Conservation (phyloP, 192 early-diverging fungal species). For the Backusella morwellensis region DNA sequence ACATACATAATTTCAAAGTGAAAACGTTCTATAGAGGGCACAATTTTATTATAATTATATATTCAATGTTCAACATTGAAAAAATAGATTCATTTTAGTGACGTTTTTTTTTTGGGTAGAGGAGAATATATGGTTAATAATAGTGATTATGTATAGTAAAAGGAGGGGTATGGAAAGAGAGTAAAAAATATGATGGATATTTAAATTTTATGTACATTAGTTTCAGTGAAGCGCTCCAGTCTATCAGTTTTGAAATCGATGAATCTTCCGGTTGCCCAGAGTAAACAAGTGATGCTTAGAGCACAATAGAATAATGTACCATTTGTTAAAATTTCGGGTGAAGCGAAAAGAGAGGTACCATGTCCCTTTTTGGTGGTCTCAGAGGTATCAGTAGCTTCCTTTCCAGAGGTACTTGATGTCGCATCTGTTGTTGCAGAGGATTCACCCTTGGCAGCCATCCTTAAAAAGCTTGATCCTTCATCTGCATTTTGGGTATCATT, state of each 20-base stretch:
- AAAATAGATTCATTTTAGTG: neutral
- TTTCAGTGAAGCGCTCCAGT: conserved; percentile 21
- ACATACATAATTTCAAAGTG: too few relatives aligned
- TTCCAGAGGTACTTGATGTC: neutral
- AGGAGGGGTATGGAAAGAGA: neutral
- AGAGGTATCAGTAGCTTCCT: too few relatives aligned
- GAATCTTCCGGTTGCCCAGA: conserved; percentile 30
- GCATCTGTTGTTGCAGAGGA: neutral
- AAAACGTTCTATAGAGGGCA: neutral
- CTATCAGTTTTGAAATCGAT: conserved; percentile 24
- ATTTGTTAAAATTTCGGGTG: conserved; percentile 15
- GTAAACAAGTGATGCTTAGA: conserved; percentile 18
- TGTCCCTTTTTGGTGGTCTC: neutral
- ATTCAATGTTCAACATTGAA: conserved; percentile 1
- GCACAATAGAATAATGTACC: conserved; percentile 32
- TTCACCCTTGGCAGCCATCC: neutral
- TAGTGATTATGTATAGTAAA: neutral
- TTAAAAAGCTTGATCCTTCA: neutral
- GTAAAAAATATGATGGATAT: neutral
- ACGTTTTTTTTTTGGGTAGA: neutral
- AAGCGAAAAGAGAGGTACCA: neutral
- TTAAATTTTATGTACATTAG: conserved; percentile 6
- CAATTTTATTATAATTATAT: neutral
- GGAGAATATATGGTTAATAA: neutral
- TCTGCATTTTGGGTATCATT: neutral